Conservation (phyloP, 2,329 filamentous ascomycete species). For the Penicillium digitatum region DNA sequence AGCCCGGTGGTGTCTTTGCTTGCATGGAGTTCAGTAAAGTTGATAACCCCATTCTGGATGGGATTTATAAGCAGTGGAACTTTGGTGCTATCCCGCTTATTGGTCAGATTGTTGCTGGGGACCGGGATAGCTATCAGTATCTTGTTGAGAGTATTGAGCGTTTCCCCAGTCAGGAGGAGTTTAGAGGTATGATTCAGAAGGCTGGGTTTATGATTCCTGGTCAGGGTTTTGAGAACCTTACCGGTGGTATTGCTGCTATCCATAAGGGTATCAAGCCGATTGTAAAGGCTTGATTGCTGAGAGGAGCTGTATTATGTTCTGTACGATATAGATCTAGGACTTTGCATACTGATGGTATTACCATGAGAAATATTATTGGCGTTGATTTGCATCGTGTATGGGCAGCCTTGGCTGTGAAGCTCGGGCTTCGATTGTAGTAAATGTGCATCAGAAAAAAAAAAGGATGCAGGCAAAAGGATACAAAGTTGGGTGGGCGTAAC, state of each 20-base stretch:
- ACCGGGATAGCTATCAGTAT: conserved; percentile 96
- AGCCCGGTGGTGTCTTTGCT: conserved; percentile 92
- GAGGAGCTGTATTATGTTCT: not conserved
- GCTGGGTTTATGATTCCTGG: conserved; percentile 84
- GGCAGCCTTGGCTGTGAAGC: not conserved
- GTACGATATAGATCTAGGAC: conserved; percentile 19
- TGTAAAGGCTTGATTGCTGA: conserved; percentile 10
- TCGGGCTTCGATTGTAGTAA: not conserved
- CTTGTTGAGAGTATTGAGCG: conserved; percentile 95
- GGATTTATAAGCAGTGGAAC: conserved; percentile 90
- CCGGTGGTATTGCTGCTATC: conserved; percentile 87
- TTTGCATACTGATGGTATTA: conserved; percentile 16
- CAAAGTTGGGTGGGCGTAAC: conserved; percentile 14
- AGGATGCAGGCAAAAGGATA: not conserved
- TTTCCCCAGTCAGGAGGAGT: conserved; percentile 83
- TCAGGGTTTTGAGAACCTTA: conserved; percentile 82
- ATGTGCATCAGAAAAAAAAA: conserved; percentile 3
- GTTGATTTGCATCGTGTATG: not conserved
- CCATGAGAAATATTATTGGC: conserved; percentile 8
- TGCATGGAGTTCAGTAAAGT: conserved; percentile 95
- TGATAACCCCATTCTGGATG: conserved; percentile 71
- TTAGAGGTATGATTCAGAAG: conserved; percentile 55
- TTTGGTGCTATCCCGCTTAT: conserved; percentile 93
- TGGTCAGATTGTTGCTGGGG: conserved; percentile 88
- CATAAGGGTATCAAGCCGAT: conserved; percentile 89